Evolutionary conservation across 306 rosid species (phyloP).

Genomic region (Lupinus albus): DNA sequence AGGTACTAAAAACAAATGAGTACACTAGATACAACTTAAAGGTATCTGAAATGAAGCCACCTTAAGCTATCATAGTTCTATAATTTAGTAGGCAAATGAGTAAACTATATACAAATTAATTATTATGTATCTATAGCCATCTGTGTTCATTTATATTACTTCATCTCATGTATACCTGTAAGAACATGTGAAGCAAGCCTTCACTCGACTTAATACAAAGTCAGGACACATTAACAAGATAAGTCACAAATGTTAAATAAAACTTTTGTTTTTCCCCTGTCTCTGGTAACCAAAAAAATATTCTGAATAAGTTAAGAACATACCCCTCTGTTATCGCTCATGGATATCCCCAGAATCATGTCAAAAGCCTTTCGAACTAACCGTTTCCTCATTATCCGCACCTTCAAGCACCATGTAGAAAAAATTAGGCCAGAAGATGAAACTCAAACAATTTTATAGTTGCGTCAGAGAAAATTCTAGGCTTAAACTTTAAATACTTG

Average conservation of each 20-base stretch:
- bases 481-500: constrained; percentile 3
- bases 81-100: neutral
- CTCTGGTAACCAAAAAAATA: neutral
- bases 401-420: constrained; percentile 57
- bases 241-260: neutral
- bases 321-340: constrained; percentile 89
- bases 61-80: constrained; percentile 4
- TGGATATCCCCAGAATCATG: constrained; percentile 92
- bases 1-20: neutral
- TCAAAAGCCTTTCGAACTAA: constrained; percentile 94
- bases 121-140: neutral
- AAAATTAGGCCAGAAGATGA: constrained; percentile 17
- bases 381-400: constrained; percentile 92
- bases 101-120: neutral
- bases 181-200: neutral
- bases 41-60: neutral
- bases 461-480: constrained; percentile 7
- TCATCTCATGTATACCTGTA: neutral
- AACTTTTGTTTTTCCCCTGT: no score
- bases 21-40: neutral
- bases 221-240: neutral
- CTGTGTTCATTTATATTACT: neutral
- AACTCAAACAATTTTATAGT: neutral
- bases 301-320: constrained; percentile 29
- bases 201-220: neutral